A percentile compares a stretch with the other conserved stretches of the same genome.
Evolutionary conservation across 768 basidiomycete species (phyloP).

Genomic region (Podaxis mareebaensis): DNA sequence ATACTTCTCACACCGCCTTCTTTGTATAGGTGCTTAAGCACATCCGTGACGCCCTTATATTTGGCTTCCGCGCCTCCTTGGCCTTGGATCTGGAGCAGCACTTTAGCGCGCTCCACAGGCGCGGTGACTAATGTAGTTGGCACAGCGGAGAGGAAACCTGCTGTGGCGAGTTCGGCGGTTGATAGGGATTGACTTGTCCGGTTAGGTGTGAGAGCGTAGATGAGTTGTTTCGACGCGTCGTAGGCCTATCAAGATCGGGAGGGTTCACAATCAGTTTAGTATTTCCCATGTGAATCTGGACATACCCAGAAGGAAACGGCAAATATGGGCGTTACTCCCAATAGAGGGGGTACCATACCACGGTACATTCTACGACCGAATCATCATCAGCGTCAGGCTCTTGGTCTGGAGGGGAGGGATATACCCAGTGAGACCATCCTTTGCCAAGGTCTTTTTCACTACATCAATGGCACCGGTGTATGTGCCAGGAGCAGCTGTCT

Average conservation of each 20-base stretch:
- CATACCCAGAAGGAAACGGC: constrained; percentile 96
- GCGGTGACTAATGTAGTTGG: constrained; percentile 93
- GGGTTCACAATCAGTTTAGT: not conserved
- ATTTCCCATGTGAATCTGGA: constrained; percentile 17
- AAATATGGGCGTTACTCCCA: constrained; percentile 97
- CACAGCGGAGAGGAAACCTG: constrained; percentile 93
- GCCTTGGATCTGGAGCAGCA: constrained; percentile 92
- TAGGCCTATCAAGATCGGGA: constrained; percentile 64
- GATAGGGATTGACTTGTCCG: constrained; percentile 65
- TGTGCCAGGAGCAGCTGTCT: constrained; percentile 85
- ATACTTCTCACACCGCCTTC: constrained; percentile 93
- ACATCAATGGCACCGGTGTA: constrained; percentile 95
- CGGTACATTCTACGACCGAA: constrained; percentile 68
- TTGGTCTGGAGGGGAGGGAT: constrained; percentile 20
- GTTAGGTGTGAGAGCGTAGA: constrained; percentile 77
- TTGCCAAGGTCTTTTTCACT: constrained; percentile 86
- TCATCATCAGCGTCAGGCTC: constrained; percentile 8
- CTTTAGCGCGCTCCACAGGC: constrained; percentile 96
- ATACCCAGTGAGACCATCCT: constrained; percentile 88
- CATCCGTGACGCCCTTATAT: constrained; percentile 92
- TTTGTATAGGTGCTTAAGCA: constrained; percentile 84
- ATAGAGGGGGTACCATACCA: constrained; percentile 89
- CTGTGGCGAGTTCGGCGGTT: constrained; percentile 79
- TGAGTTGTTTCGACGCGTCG: constrained; percentile 87
- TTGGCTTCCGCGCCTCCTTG: constrained; percentile 70